Evolutionary conservation across 148 eudicot genomes (phyloP).

Genomic region (Chenopodium berlandieri): DNA sequence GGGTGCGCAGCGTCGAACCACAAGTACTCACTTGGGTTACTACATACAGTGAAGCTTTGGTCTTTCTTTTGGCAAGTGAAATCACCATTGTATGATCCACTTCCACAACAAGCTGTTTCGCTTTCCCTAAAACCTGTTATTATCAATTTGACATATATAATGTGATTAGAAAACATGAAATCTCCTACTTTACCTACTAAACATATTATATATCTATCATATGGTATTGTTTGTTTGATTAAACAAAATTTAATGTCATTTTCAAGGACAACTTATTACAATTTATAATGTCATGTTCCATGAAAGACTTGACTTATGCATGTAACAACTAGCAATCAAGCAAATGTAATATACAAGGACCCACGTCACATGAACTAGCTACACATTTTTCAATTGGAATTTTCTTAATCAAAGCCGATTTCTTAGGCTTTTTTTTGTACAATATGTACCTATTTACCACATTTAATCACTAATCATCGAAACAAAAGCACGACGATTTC

Average conservation of each 20-base stretch:
- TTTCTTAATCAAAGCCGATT: constrained; percentile 8
- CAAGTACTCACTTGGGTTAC: constrained; percentile 37
- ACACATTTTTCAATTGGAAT: not conserved
- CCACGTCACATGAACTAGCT: constrained; percentile 9
- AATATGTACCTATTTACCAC: not conserved
- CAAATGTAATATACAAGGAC: constrained; percentile 10
- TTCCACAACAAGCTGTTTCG: constrained; percentile 45
- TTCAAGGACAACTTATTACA: not conserved
- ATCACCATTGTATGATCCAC: constrained; percentile 34
- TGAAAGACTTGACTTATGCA: not conserved
- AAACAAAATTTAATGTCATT: constrained; percentile 3
- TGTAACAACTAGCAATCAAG: not conserved
- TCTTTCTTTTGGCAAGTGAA: constrained; percentile 35
- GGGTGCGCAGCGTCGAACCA: constrained; percentile 56
- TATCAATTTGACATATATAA: not conserved
- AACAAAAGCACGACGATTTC: not conserved
- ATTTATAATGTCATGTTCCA: not conserved
- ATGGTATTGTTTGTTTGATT: not conserved
- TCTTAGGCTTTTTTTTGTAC: not conserved
- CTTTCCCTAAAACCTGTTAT: constrained; percentile 40
- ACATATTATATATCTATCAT: not conserved
- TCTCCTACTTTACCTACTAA: not conserved
- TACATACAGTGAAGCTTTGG: constrained; percentile 34
- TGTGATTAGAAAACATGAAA: not conserved
- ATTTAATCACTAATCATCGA: not conserved